These are phyloP conservation scores for Nematodospora valgi DNA, from an alignment of 805 yeast genomes.

Conservation along the genomic window DNA sequence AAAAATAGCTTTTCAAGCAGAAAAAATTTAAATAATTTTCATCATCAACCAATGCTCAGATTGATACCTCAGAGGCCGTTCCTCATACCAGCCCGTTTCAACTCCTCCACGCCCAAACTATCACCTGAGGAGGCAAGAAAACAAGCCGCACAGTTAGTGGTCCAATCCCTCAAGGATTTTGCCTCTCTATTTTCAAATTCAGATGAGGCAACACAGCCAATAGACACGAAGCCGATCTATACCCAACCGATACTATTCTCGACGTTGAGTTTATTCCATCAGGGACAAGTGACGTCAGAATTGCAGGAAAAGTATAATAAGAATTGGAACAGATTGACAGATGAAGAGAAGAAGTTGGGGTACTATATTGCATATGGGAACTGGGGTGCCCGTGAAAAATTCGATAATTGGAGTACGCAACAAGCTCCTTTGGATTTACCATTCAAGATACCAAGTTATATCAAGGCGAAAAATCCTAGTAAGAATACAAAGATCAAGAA, in stretches of 20 bases:
- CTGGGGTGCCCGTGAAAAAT: slow-evolving; percentile 65
- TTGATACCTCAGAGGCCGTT: too few relatives aligned
- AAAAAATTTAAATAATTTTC: too few relatives aligned
- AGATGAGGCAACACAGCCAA: slow-evolving; percentile 43
- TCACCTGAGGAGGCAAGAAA: slow-evolving; percentile 15
- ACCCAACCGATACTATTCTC: slow-evolving; percentile 34
- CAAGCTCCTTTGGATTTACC: slow-evolving; percentile 60
- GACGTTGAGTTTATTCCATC: slow-evolving; percentile 43
- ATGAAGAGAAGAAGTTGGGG: slow-evolving; percentile 50
- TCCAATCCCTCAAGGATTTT: slow-evolving; percentile 38
- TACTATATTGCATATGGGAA: slow-evolving; percentile 67
- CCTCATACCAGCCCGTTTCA: too few relatives aligned
- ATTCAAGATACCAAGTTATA: slow-evolving; percentile 41
- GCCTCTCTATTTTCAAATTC: slow-evolving; percentile 32
- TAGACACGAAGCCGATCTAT: slow-evolving; percentile 43
- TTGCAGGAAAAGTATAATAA: slow-evolving; percentile 47
- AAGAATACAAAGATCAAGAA: slow-evolving; percentile 23
- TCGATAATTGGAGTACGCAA: slow-evolving; percentile 42
- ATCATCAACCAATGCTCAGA: too few relatives aligned
- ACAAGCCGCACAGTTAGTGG: slow-evolving; percentile 38
- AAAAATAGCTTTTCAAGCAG: too few relatives aligned
- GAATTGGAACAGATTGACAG: slow-evolving; percentile 53
- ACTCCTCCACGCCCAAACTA: slow-evolving; percentile 8
- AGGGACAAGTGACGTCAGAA: slow-evolving; percentile 55
- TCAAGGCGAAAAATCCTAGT: slow-evolving; percentile 21